Evolutionary conservation across 768 basidiomycete species (phyloP).

Genomic region (Calocybe indica): DNA sequence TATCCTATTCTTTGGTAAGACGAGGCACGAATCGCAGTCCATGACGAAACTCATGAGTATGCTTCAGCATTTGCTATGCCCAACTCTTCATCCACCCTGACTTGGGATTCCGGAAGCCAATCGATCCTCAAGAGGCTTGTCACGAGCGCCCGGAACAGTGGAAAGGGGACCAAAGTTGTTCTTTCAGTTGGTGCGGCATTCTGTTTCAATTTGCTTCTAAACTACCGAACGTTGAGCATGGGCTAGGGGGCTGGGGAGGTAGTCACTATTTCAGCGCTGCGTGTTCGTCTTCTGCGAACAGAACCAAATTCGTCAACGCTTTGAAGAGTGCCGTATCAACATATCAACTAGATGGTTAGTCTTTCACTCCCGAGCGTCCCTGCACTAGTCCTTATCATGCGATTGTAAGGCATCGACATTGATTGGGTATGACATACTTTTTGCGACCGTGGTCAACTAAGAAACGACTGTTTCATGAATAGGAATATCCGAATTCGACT

Average conservation of each 20-base stretch:
- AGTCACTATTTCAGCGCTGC: slow-evolving; percentile 59
- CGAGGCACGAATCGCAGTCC: background rate
- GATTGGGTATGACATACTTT: slow-evolving; percentile 41
- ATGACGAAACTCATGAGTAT: background rate
- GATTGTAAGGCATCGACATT: slow-evolving; percentile 42
- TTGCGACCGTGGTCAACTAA: background rate
- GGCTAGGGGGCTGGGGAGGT: slow-evolving; percentile 68
- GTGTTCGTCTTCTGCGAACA: slow-evolving; percentile 39
- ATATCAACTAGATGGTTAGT: slow-evolving; percentile 61
- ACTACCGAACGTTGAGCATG: background rate
- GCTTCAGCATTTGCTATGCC: slow-evolving; percentile 64
- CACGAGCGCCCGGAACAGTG: slow-evolving; percentile 45
- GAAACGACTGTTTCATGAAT: slow-evolving; percentile 1
- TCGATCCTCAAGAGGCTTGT: slow-evolving; percentile 54
- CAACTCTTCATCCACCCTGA: slow-evolving; percentile 45
- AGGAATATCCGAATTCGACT: slow-evolving; percentile 68
- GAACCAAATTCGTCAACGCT: slow-evolving; percentile 52
- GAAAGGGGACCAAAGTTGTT: slow-evolving; percentile 57
- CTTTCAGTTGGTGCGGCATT: slow-evolving; percentile 50
- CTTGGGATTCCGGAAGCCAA: slow-evolving; percentile 45
- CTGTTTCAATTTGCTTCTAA: slow-evolving; percentile 19
- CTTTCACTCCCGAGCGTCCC: slow-evolving; percentile 22
- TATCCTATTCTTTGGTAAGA: slow-evolving; percentile 56
- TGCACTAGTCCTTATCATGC: slow-evolving; percentile 40
- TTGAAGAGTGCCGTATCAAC: slow-evolving; percentile 49